Base-by-base conservation (phyloP, 768 basidiomycete genomes). In the Coprinopsis strossmayeri region DNA sequence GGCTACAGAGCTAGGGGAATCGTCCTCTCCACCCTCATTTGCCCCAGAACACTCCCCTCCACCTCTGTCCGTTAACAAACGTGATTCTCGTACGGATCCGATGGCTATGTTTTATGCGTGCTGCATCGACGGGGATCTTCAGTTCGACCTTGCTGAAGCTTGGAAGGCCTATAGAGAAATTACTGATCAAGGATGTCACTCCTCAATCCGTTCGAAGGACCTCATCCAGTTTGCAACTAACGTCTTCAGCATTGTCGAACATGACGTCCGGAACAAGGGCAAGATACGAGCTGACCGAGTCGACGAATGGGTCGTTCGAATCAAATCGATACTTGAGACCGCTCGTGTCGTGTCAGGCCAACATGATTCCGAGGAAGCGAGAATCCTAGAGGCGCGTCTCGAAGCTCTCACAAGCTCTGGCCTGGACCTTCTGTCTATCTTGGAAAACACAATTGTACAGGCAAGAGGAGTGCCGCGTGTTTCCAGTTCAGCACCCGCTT, bases 121-220 rank as follows among this genome's bases (percentile, higher is more conserved):
- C n/a, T 5, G 23, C 10, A 25, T 23, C 7, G 43, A 20, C 27
- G 25, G 12, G n/a, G 27, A 9, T 27, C 35, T 49, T 41, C 54
- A 64, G 13, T 55, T 75, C 41, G 59, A 71, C 48, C 51, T 69
- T 28, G 65, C 72, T 18, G 53, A 61, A 9, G 70, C 70, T 9
- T 77, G 75, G 76, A 45, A 57, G 13, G 58, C 63, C 3, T 77
- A 71, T 55, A 51, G 57, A 46, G 34, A 53, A n/a, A 55, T 60
- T 21, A 50, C 49, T 38, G 41, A 52, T 15, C 52, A 27, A 18
- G 15, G 25, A 18, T 45, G 21, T 12, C 17, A 3, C 27, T 17
- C n/a, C 12, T n/a, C 5, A 5, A 11, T 30, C 11, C 15, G 25
- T 3, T 11, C 30, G 47, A 28, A 45, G 25, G 7, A 52, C 13